Base-by-base conservation (phyloP, 495 filamentous ascomycete species). In the Lophiotrema nucula region DNA sequence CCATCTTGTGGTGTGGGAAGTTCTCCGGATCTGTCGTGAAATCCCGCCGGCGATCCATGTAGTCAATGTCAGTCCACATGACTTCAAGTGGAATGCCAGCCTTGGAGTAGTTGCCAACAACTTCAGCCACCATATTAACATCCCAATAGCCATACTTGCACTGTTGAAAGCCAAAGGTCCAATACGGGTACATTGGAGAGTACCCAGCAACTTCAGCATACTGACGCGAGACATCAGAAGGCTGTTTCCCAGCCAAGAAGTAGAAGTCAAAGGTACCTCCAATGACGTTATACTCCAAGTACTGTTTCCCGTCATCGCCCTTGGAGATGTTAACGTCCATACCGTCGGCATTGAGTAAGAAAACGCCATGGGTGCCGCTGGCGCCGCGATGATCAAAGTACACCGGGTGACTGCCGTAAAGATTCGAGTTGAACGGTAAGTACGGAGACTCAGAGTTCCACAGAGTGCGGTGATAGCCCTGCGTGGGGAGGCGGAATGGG, bases 201-300 rank as follows among this genome's bases (percentile, higher is more conserved):
- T 52, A 46, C 0, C 64, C 88, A 27, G 86, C 81, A 28, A 92
- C 73, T 39, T 87, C 80, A 13, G 85, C 75, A 65, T 96, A 95
- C 68, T 93, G 88, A 68, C 77, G 73, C 18, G 85, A 79, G 0
- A 90, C 89, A 45, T 88, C 81, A 51, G 83, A 77, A 0, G 90
- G 87, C 43, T 74, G 80, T 0, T 87, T 83, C 1, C 90, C 90
- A 43, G 86, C 78, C 24, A 93, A 68, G 73, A 95, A 92, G 71
- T 92, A 93, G 42, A 96, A 82, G 69, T 95, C 90, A 6, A 96
- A 55, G 18, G 92, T 77, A 24, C 90, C 90, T 41, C 89, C 89
- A 2, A 93, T 76, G 25, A 83, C 82, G 66, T 93, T 91, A 75
- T 92, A 95, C 73, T 95, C 88, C 21, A 95, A 78, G 58, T 85